phyloP scores from a whole-genome alignment of 2,329 filamentous ascomycete species.

The Gnomoniopsis sp. region DNA sequence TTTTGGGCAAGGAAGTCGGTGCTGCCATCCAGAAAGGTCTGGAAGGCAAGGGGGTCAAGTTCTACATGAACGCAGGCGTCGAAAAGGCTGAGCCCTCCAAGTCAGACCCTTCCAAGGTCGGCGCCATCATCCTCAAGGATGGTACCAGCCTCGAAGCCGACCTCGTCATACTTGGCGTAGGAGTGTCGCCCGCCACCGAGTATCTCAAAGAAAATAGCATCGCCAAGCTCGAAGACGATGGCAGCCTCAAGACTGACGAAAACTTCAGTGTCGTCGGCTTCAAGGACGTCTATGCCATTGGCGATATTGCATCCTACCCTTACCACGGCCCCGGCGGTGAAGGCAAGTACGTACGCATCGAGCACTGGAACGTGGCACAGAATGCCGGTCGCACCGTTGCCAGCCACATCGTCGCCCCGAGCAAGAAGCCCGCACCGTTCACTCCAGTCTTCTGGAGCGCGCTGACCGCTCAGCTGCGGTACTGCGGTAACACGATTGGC shows the following conservation, averaged over 20 bases:
- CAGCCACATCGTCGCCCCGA: slow-evolving; percentile 67
- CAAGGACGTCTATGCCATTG: slow-evolving; percentile 84
- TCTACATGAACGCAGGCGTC: slow-evolving; percentile 76
- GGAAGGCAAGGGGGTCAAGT: slow-evolving; percentile 85
- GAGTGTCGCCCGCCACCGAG: slow-evolving; percentile 80
- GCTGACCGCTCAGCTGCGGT: slow-evolving; percentile 81
- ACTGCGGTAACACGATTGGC: slow-evolving; percentile 79
- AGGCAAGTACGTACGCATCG: slow-evolving; percentile 74
- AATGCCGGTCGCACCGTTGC: slow-evolving; percentile 83
- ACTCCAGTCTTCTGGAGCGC: slow-evolving; percentile 98
- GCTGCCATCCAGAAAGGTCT: slow-evolving; percentile 74
- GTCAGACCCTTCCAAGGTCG: slow-evolving; percentile 68
- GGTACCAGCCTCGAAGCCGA: slow-evolving; percentile 83
- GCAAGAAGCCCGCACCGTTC: slow-evolving; percentile 64
- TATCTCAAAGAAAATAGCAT: slow-evolving; percentile 72
- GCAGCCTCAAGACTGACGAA: slow-evolving; percentile 79
- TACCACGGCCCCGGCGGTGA: slow-evolving; percentile 86
- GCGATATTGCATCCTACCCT: slow-evolving; percentile 92
- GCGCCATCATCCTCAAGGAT: slow-evolving; percentile 78
- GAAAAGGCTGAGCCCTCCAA: slow-evolving; percentile 75
- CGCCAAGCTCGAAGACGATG: slow-evolving; percentile 73
- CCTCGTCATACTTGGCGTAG: slow-evolving; percentile 86
- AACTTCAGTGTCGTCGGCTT: slow-evolving; percentile 73
- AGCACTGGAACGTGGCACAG: slow-evolving; percentile 98
- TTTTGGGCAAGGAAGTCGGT: slow-evolving; percentile 81